A percentile compares a stretch with the other conserved stretches of the same genome.
Conservation (phyloP, 139 green algal genomes). For the Ostreobium quekettii region DNA sequence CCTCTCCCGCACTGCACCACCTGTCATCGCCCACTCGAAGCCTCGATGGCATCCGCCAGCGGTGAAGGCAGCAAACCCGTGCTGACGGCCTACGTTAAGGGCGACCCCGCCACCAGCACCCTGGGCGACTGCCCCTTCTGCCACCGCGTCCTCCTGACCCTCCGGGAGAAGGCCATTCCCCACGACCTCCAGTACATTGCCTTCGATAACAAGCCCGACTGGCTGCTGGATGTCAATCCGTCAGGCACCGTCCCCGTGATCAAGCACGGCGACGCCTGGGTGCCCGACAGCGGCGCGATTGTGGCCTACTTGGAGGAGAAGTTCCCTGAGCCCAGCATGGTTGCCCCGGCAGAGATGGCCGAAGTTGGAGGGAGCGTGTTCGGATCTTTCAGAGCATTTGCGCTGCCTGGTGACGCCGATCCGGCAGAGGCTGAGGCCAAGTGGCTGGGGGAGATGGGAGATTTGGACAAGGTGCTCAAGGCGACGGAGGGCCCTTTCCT, state of each 20-base stretch:
- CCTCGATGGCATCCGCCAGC: too few species aligned
- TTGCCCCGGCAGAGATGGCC: background rate
- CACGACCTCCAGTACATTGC: constrained; percentile 65
- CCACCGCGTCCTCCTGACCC: constrained; percentile 72
- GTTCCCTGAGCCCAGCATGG: constrained; percentile 41
- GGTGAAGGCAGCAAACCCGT: too few species aligned
- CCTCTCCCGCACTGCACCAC: too few species aligned
- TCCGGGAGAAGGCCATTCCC: constrained; percentile 67
- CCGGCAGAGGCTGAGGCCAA: background rate
- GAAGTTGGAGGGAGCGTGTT: background rate
- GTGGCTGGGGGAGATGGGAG: constrained; percentile 23
- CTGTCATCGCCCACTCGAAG: too few species aligned
- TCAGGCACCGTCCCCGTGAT: constrained; percentile 75
- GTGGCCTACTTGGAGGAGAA: constrained; percentile 60
- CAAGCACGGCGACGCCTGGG: constrained; percentile 41
- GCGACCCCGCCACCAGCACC: too few species aligned
- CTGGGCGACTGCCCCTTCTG: constrained; percentile 73
- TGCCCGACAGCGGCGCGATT: constrained; percentile 52
- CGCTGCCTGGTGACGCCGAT: constrained; percentile 6
- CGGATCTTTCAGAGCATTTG: background rate
- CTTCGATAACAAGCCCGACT: constrained; percentile 76
- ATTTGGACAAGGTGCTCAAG: constrained; percentile 21
- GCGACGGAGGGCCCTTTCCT: constrained; percentile 44
- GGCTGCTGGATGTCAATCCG: constrained; percentile 60
- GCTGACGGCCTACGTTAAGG: too few species aligned